phyloP scores from a whole-genome alignment of 768 basidiomycete species.

The Lentinula aciculospora region DNA sequence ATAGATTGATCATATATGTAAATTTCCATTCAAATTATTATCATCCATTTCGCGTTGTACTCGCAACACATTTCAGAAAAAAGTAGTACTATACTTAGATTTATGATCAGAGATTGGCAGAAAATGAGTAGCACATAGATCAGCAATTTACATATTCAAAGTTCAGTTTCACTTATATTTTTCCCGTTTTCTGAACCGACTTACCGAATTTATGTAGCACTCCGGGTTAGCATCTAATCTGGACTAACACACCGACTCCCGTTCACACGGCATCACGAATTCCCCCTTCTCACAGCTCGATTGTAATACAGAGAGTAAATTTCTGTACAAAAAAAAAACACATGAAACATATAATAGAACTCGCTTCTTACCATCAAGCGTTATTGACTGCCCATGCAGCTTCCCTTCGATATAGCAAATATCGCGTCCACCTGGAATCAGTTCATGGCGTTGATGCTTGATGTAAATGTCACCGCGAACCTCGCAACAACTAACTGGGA shows the following conservation, averaged over 20 bases:
- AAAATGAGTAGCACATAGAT: not conserved
- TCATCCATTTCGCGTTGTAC: not conserved
- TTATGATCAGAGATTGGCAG: not conserved
- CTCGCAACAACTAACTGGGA: not conserved
- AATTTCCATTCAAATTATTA: not conserved
- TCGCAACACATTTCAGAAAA: not conserved
- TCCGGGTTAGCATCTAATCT: too few relatives aligned
- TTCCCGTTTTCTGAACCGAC: not conserved
- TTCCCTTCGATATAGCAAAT: not conserved
- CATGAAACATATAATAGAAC: not conserved
- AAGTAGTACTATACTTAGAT: not conserved
- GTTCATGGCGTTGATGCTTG: not conserved
- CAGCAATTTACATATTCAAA: too few relatives aligned
- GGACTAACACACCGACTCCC: too few relatives aligned
- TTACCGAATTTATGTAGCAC: too few relatives aligned
- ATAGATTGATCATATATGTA: not conserved
- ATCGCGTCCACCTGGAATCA: not conserved
- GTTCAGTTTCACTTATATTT: too few relatives aligned
- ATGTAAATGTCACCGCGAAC: not conserved
- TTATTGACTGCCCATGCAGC: not conserved
- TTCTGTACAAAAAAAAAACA: not conserved
- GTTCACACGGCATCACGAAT: not conserved
- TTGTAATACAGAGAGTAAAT: not conserved
- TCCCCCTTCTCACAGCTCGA: not conserved
- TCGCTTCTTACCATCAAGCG: not conserved